Evolutionary conservation across 1,284 basidiomycete species (phyloP), one percentile per base, ranked within the genome.

Genomic region (Cystobasidium slooffiae): DNA sequence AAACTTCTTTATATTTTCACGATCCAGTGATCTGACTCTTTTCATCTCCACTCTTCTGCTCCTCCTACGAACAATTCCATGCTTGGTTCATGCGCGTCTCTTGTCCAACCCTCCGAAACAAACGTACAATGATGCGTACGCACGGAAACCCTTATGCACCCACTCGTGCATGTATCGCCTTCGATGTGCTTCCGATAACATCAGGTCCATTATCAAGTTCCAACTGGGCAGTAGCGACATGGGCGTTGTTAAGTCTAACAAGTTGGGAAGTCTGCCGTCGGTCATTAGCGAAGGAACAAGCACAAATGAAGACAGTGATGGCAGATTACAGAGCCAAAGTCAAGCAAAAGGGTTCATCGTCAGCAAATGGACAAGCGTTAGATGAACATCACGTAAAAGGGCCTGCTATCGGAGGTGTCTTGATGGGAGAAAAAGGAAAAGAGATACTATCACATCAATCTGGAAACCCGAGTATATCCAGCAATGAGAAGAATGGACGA

Each of bases 211-310:
- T 68, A 24, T 65, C 75, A 18, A 66, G 72, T 31, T 66, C 72
- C 12, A 76, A 76, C 41, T 76, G 75, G 75, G 75, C 75, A 58
- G 75, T 76, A 41, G 69, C 68, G 24, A 62, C 75, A 18, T 76
- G 72, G 43, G 64, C 65, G n/a, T n/a, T 68, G 7, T 41, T 74
- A 18, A 61, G 64, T 14, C 24, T 74, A 16, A 68, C 75, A 37
- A 65, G 70, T 5, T 76, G 75, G 75, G 70, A 73, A 59, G 58
- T 53, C n/a, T 73, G 70, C 47, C 62, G 70, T 10, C 47, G 70
- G 20, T 44, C 62, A 41, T 44, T 64, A 46, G 41, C 63, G 7
- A 66, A 49, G 16, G 70, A 73, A 56, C 62, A 73, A 49, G 52
- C 52, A 9, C 39, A 65, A 41, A 73, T 73, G 70, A 65, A 66